These are phyloP conservation scores for Thraustotheca clavata DNA, from an alignment of 352 stramenopile species.

Conservation along the genomic window DNA sequence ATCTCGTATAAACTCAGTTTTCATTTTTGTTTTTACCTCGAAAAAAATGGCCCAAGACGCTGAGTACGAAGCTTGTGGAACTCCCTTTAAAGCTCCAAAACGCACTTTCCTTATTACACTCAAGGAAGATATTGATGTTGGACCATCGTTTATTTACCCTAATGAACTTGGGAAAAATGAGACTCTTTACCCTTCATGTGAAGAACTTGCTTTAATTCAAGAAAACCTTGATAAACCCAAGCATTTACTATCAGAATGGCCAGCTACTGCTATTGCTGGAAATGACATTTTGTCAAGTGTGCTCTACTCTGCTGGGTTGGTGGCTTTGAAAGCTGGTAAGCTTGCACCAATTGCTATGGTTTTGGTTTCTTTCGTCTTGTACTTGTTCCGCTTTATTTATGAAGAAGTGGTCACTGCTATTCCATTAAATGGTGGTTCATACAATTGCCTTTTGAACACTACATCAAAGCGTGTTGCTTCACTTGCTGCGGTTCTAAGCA, in stretches of 20 bases:
- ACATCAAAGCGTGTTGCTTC: slow-evolving; percentile 86
- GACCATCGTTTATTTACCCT: slow-evolving; percentile 51
- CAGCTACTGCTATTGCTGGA: slow-evolving; percentile 84
- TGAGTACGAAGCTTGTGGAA: too few species aligned
- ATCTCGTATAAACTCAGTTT: too few species aligned
- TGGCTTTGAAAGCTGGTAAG: slow-evolving; percentile 61
- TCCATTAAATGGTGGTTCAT: slow-evolving; percentile 86
- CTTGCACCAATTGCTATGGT: slow-evolving; percentile 72
- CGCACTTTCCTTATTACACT: slow-evolving; percentile 4
- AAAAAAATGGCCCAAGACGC: too few species aligned
- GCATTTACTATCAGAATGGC: slow-evolving; percentile 55
- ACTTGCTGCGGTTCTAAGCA: slow-evolving; percentile 76
- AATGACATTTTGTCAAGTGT: slow-evolving; percentile 88
- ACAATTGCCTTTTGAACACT: slow-evolving; percentile 90
- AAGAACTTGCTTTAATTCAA: slow-evolving; percentile 24
- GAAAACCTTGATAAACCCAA: slow-evolving; percentile 22
- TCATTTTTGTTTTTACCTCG: too few species aligned
- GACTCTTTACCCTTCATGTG: slow-evolving; percentile 19
- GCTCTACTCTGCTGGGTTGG: slow-evolving; percentile 66
- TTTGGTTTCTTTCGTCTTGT: slow-evolving; percentile 64
- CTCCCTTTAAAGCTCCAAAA: too few species aligned
- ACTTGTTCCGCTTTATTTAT: slow-evolving; percentile 80
- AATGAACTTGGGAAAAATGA: slow-evolving; percentile 46
- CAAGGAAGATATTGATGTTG: neutral
- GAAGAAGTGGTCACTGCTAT: slow-evolving; percentile 86